A percentile compares a stretch with the other conserved stretches of the same genome.
These are phyloP conservation scores for Cordyceps pruinosa DNA, from an alignment of 2,329 filamentous ascomycete genomes.

Conservation along the genomic window DNA sequence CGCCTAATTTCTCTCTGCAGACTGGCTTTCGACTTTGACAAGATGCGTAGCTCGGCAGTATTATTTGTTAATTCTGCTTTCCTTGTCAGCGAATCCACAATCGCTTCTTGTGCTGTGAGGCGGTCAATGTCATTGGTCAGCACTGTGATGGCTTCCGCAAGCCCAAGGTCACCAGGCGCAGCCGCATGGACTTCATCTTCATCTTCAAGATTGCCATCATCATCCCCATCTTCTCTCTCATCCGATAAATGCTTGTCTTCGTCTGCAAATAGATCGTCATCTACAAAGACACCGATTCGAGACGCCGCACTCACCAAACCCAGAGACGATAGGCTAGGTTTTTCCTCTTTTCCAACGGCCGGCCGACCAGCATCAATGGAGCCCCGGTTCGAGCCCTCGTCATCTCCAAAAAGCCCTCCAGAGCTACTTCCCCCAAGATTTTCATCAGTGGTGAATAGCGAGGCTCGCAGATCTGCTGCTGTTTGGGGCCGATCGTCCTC, in stretches of 20 bases:
- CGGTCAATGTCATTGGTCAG: conserved; percentile 90
- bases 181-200: conserved; percentile 88
- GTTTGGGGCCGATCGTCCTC: conserved; percentile 63
- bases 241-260: conserved; percentile 81
- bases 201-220: conserved; percentile 48
- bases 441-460: conserved; percentile 48
- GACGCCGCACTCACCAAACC: conserved; percentile 84
- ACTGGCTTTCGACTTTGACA: conserved; percentile 90
- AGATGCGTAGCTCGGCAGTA: conserved; percentile 81
- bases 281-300: conserved; percentile 84
- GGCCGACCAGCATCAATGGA: conserved; percentile 50
- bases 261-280: conserved; percentile 88
- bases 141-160: conserved; percentile 85
- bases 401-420: conserved; percentile 42
- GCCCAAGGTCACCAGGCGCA: conserved; percentile 84
- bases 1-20: conserved; percentile 84
- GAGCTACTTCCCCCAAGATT: conserved; percentile 42
- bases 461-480: conserved; percentile 57
- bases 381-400: conserved; percentile 54
- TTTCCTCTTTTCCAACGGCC: conserved; percentile 41
- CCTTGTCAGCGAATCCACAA: conserved; percentile 82
- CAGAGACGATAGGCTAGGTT: conserved; percentile 83
- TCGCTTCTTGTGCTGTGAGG: conserved; percentile 76
- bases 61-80: conserved; percentile 98
- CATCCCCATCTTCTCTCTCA: conserved; percentile 68